Percentiles rank a stretch among this genome's conserved stretches.
phyloP scores from a whole-genome alignment of 2,329 filamentous ascomycete species.

The Blastomyces parvus region DNA sequence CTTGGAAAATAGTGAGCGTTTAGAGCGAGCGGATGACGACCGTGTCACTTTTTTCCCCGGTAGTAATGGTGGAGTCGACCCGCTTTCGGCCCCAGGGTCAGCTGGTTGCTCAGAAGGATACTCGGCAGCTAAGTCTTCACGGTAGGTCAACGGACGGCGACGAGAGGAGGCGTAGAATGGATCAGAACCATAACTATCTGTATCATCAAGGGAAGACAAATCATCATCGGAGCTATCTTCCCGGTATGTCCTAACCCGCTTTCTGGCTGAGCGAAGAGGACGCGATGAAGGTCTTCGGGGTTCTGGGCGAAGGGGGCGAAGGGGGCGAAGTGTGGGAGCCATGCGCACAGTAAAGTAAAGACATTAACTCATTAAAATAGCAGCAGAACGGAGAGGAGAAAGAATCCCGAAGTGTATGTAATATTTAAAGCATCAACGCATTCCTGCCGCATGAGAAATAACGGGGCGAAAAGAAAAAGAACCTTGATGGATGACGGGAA shows the following conservation, averaged over 20 bases:
- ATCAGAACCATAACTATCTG: not conserved
- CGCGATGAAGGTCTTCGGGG: constrained; percentile 19
- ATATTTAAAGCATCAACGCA: not conserved
- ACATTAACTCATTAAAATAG: not conserved
- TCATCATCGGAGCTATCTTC: constrained; percentile 29
- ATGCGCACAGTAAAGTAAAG: constrained; percentile 16
- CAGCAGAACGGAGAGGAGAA: not conserved
- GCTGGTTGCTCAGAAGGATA: not conserved
- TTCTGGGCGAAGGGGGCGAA: constrained; percentile 9
- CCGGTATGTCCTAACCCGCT: constrained; percentile 29
- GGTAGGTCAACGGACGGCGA: constrained; percentile 7
- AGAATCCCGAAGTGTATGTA: not conserved
- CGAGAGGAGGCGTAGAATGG: not conserved
- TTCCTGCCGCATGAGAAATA: not conserved
- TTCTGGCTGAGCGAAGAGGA: constrained; percentile 30
- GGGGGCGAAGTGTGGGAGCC: constrained; percentile 22
- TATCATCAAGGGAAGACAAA: constrained; percentile 9
- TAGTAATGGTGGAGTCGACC: not conserved
- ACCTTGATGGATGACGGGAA: not conserved
- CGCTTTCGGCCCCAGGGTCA: not conserved
- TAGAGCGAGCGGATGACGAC: constrained; percentile 10
- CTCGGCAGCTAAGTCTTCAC: not conserved
- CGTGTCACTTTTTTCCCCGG: constrained; percentile 9
- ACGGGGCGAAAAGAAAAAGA: not conserved
- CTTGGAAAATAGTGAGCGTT: constrained; percentile 13